Percentiles rank a stretch among this genome's conserved stretches.
These are phyloP conservation scores for Kluyveromyces starmeri DNA, from an alignment of 805 yeast genomes.

Conservation along the genomic window DNA sequence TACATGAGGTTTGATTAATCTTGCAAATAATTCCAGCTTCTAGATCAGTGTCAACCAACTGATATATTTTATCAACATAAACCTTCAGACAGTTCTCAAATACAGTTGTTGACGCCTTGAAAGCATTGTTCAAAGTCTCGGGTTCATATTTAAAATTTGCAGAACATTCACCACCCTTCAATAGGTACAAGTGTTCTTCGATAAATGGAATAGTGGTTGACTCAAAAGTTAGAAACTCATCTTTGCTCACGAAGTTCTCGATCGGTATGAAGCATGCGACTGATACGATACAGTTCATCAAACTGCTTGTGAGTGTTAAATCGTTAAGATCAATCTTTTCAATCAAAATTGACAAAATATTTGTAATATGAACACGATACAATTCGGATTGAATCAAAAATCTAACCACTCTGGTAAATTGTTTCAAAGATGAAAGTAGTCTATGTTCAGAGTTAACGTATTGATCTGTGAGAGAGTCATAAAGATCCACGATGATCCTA, in stretches of 20 bases:
- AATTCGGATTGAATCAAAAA: conserved; percentile 54
- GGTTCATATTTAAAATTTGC: conserved; percentile 34
- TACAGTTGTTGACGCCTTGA: conserved; percentile 62
- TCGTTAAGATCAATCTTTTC: conserved; percentile 90
- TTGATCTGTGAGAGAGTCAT: conserved; percentile 56
- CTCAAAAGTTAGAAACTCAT: conserved; percentile 34
- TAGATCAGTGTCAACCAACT: conserved; percentile 47
- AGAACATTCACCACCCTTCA: conserved; percentile 28
- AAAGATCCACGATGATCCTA: conserved; percentile 56
- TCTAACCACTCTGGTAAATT: conserved; percentile 56
- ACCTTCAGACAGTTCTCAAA: conserved; percentile 52
- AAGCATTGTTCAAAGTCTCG: conserved; percentile 44
- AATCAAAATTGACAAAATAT: conserved; percentile 57
- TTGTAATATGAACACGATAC: conserved; percentile 69
- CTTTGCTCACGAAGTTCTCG: conserved; percentile 38
- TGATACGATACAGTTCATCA: conserved; percentile 61
- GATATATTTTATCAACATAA: conserved; percentile 50
- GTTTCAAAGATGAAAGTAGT: conserved; percentile 59
- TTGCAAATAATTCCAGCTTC: conserved; percentile 31
- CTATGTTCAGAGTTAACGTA: conserved; percentile 73
- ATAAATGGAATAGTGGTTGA: conserved; percentile 47
- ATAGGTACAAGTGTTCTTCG: conserved; percentile 48
- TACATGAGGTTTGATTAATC: conserved; percentile 37
- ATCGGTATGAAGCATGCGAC: conserved; percentile 69
- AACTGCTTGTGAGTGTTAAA: conserved; percentile 56